phyloP scores from a whole-genome alignment of 1,284 basidiomycete genomes.

The Pulveroboletus sp. region DNA sequence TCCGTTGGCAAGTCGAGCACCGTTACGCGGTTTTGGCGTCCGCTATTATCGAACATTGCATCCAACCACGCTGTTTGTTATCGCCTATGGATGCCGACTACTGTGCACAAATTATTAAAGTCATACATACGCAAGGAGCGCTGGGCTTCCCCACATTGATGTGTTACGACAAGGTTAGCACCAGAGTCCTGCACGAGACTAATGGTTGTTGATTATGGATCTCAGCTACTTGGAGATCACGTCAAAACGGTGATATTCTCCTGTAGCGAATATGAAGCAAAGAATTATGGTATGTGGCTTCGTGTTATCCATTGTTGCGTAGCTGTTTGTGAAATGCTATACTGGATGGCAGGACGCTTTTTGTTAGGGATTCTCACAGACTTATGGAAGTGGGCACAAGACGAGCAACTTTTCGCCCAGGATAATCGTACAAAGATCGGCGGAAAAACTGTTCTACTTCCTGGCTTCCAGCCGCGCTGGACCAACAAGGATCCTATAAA shows the following conservation, averaged over 20 bases:
- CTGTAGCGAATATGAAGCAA: slow-evolving; percentile 94
- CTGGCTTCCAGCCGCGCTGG: slow-evolving; percentile 63
- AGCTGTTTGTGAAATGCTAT: background rate
- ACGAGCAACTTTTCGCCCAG: slow-evolving; percentile 64
- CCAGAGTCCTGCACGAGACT: background rate
- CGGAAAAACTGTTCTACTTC: slow-evolving; percentile 62
- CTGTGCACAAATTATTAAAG: slow-evolving; percentile 88
- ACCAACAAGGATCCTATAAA: slow-evolving; percentile 45
- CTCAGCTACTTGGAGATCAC: slow-evolving; percentile 79
- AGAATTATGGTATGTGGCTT: slow-evolving; percentile 77
- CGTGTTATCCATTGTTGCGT: background rate
- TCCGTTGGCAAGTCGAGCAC: slow-evolving; percentile 40
- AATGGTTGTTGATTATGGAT: slow-evolving; percentile 11
- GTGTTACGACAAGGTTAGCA: slow-evolving; percentile 79
- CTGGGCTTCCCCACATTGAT: slow-evolving; percentile 85
- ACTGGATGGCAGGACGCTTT: slow-evolving; percentile 67
- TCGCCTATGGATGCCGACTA: slow-evolving; percentile 97
- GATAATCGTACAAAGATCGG: slow-evolving; percentile 68
- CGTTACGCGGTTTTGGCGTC: slow-evolving; percentile 56
- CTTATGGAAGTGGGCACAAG: slow-evolving; percentile 73
- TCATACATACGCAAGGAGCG: slow-evolving; percentile 84
- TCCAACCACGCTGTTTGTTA: slow-evolving; percentile 88
- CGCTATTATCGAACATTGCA: slow-evolving; percentile 84
- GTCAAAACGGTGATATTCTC: slow-evolving; percentile 86
- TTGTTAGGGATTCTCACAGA: slow-evolving; percentile 78